Evolutionary conservation across 305 asterid genomes (phyloP), one percentile per base, ranked within the genome.

Genomic region (Solanum hybrid): DNA sequence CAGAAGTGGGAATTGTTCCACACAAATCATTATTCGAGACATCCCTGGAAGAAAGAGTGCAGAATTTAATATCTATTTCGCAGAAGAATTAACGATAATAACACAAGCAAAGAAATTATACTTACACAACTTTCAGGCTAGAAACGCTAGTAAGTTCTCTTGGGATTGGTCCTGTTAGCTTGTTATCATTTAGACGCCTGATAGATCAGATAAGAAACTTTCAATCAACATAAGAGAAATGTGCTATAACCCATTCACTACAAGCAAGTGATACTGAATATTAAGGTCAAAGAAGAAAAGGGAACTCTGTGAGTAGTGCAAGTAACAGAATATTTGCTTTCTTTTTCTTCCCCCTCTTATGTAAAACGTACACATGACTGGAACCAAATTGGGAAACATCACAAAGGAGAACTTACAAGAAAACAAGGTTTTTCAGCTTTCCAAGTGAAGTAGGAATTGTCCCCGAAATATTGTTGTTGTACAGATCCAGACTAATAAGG

Each of bases 101-200:
- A 86, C 77, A 86, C 75, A 74, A 34, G 83, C 31, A 89, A 86
- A 28, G 34, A 51, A 28, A 22, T 78, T 92, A 89, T 89, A 95
- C 99, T 94, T 94, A 97, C 99, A 97, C 94, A 89, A 97, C 99
- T 97, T 97, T 97, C 94, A 97, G 92, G 94, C 93, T 93, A 81
- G 98, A 91, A 89, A 95, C 89, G 74, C 86, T 85, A 85, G 96
- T 86, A 88, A 97, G 96, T 80, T 92, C 90, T 92, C 93, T 94
- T 86, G 99, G 98, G 88, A 97, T 93, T 81, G 95, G 94, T 88
- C 99, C 99, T 14, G 87, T 92, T 77, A 97, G 94, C 91, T 87
- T 90, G 90, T 97, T 97, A 92, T 97, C 95, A 90, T 97, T 97
- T 85, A 96, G 93, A 91, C 98, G 98, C 90, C 99, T 97, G 97